These are phyloP conservation scores for Xylariaceae sp. DNA, from an alignment of 2,329 filamentous ascomycete genomes.

Conservation along the genomic window DNA sequence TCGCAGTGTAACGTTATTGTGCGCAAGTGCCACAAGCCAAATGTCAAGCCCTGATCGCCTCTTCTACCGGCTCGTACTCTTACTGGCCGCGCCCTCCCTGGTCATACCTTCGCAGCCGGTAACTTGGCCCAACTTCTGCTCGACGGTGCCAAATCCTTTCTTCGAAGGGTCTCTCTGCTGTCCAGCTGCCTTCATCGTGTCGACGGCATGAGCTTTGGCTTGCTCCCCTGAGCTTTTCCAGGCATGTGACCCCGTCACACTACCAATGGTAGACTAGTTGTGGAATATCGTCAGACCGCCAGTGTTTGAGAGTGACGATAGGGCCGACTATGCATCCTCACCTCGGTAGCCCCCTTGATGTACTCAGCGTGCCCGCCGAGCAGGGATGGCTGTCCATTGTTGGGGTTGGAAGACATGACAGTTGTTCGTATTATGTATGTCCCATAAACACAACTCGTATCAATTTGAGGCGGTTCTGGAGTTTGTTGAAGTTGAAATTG, in stretches of 20 bases:
- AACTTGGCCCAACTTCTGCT: conserved; percentile 59
- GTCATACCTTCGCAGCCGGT: conserved; percentile 67
- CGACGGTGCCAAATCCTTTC: conserved; percentile 56
- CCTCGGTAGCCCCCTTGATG: conserved; percentile 62
- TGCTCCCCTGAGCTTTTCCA: conserved; percentile 61
- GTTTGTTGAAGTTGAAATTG: too few relatives aligned
- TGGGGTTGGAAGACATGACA: conserved; percentile 31
- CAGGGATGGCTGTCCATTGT: conserved; percentile 48
- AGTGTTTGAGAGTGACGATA: not conserved
- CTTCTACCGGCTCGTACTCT: conserved; percentile 31
- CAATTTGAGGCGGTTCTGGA: not conserved
- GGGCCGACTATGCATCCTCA: conserved; percentile 30
- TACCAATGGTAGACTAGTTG: conserved; percentile 53
- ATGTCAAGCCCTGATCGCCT: not conserved
- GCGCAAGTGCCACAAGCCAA: not conserved
- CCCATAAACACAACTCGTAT: not conserved
- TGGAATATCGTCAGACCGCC: not conserved
- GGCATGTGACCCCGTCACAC: conserved; percentile 54
- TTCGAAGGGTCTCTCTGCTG: conserved; percentile 50
- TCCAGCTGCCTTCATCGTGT: conserved; percentile 56
- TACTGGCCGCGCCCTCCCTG: conserved; percentile 53
- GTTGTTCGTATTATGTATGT: not conserved
- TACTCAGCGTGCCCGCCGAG: conserved; percentile 61
- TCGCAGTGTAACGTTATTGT: not conserved
- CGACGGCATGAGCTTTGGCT: conserved; percentile 58